Conservation (phyloP, 176 grass and related monocot genomes). For the Puccinellia tenuiflora region DNA sequence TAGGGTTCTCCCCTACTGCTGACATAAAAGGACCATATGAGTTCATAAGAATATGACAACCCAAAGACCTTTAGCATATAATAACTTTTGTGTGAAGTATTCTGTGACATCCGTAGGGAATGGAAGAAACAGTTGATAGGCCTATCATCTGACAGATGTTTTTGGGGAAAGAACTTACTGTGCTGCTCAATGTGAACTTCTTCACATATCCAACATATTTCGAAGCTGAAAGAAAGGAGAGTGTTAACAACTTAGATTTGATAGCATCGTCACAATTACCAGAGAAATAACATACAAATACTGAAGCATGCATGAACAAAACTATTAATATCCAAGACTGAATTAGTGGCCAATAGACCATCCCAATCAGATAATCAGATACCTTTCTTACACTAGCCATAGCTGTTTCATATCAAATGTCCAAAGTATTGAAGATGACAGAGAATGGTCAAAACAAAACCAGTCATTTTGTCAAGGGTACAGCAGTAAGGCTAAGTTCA, state of each 20-base stretch:
- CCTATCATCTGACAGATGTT: not conserved
- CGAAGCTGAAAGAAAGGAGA: constrained; percentile 67
- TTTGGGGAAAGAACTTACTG: constrained; percentile 50
- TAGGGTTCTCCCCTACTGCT: not conserved
- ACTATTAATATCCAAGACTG: not conserved
- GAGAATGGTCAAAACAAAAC: not conserved
- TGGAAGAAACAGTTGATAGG: not conserved
- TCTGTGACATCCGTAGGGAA: constrained; percentile 16
- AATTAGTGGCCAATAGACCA: not conserved
- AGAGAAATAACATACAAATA: not conserved
- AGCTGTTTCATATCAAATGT: not conserved
- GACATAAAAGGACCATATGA: not conserved
- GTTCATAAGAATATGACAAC: not conserved
- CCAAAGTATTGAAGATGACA: not conserved
- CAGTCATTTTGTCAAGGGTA: not conserved
- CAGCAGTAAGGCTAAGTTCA: not conserved
- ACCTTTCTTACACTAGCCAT: not conserved
- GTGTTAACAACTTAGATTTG: constrained; percentile 3
- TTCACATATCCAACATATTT: constrained; percentile 97
- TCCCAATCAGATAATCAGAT: not conserved
- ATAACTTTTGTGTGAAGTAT: not conserved
- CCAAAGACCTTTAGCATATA: not conserved
- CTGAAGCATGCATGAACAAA: not conserved
- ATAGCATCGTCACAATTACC: not conserved
- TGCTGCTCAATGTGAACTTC: constrained; percentile 90